phyloP scores from a whole-genome alignment of 805 yeast species.

The Saccharomycopsis capsularis region DNA sequence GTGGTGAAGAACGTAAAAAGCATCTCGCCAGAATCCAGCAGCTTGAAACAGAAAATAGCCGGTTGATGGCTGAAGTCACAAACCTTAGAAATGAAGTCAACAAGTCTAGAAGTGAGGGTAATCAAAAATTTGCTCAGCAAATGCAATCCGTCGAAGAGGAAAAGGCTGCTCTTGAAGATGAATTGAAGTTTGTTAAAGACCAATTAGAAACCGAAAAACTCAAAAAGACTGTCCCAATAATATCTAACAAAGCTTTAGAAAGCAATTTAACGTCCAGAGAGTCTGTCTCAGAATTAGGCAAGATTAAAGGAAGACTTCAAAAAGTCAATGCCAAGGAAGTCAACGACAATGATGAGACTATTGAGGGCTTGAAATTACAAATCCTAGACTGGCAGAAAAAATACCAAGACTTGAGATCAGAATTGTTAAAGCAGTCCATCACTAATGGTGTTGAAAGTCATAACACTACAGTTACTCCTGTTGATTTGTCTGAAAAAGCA shows the following conservation, averaged over 20 bases:
- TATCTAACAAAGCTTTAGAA: neutral
- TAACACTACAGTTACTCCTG: slow-evolving; percentile 18
- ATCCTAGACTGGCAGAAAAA: slow-evolving; percentile 44
- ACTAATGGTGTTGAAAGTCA: neutral
- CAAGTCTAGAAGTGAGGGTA: too few relatives aligned
- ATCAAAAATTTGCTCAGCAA: neutral
- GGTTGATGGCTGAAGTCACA: neutral
- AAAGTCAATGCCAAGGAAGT: slow-evolving; percentile 5
- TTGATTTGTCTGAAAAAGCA: slow-evolving; percentile 26
- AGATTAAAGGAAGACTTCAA: slow-evolving; percentile 13
- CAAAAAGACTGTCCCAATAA: slow-evolving; percentile 1
- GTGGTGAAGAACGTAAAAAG: slow-evolving; percentile 15
- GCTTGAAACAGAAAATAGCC: slow-evolving; percentile 12
- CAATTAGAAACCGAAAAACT: slow-evolving; percentile 9
- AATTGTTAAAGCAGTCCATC: slow-evolving; percentile 26
- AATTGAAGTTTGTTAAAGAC: slow-evolving; percentile 10
- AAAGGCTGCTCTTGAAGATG: slow-evolving; percentile 1
- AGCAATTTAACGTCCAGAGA: slow-evolving; percentile 7
- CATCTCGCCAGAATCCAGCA: neutral
- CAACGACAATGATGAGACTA: slow-evolving; percentile 19
- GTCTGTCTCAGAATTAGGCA: slow-evolving; percentile 7
- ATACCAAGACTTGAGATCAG: slow-evolving; percentile 40
- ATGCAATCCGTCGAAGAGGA: neutral
- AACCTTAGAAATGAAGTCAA: neutral
- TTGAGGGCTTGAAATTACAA: slow-evolving; percentile 32